phyloP scores from a whole-genome alignment of 306 rosid genomes.

The Dryas octopetala region DNA sequence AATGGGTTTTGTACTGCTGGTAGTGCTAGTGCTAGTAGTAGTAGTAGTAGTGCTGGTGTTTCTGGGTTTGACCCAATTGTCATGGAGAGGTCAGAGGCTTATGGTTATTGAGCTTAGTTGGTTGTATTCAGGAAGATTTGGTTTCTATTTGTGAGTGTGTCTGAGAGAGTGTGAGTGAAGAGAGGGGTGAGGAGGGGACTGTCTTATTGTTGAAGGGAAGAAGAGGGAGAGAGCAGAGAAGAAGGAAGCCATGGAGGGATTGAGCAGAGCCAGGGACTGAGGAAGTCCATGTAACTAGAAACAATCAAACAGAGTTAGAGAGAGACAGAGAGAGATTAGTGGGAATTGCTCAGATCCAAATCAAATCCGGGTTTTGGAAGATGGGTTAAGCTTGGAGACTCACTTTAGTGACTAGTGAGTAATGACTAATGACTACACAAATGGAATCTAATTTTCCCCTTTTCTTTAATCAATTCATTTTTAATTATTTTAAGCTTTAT shows the following conservation, averaged over 20 bases:
- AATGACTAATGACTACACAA: too few relatives aligned
- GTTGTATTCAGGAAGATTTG: neutral
- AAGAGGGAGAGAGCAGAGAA: constrained; percentile 27
- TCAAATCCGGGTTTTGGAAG: neutral
- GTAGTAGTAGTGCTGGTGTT: neutral
- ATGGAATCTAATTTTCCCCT: too few relatives aligned
- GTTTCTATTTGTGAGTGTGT: neutral
- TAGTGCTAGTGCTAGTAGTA: neutral
- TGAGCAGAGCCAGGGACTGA: constrained; percentile 21
- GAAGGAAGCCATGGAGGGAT: constrained; percentile 29
- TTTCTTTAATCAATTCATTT: too few relatives aligned
- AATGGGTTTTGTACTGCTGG: neutral
- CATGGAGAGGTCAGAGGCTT: neutral
- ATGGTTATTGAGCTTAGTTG: neutral
- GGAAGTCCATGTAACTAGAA: constrained; percentile 10
- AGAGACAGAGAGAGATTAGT: neutral
- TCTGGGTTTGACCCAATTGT: constrained; percentile 12
- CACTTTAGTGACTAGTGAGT: too few relatives aligned
- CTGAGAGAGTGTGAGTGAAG: neutral
- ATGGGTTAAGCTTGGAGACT: constrained; percentile 2
- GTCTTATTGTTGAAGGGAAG: constrained; percentile 26
- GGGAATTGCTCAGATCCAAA: constrained; percentile 6
- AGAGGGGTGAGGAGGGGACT: constrained; percentile 6
- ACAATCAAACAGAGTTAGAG: neutral
- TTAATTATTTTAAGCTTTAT: too few relatives aligned